Evolutionary conservation across 345 rosid genomes (phyloP), one percentile per base, ranked within the genome.

Genomic region (Aquilaria sinensis): DNA sequence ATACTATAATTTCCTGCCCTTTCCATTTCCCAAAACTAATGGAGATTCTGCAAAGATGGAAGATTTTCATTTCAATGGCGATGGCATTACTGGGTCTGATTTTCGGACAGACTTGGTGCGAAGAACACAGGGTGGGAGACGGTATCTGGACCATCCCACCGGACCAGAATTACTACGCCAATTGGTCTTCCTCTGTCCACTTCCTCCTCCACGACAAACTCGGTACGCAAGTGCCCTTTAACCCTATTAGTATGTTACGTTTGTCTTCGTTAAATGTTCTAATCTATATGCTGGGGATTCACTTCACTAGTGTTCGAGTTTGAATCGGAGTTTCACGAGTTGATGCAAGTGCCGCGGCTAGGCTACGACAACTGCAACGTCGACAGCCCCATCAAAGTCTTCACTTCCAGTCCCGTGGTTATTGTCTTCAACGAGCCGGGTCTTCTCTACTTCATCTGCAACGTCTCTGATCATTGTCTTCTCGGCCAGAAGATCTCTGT

Each of bases 381-480:
- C 0, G 11, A 48, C 54, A 66, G 51, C 57, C 78, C 85, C 48
- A 66, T 71, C 23, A 58, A 62, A 62, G 45, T 62, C 65, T 49
- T 70, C 5, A 54, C 45, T 3, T 14, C 37, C 11, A 64, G 78
- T 30, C 85, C 78, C 9, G 82, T 77, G 2, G 60, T 51, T 9
- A 51, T 78, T 12, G 4, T 45, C 11, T 53, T 73, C 53, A 51
- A 47, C 9, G 60, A 71, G 23, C 52, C 52, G 41, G 78, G 82
- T 3, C 69, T 63, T 34, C 70, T 69, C 59, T 75, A 81, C 62
- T 81, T 68, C 61, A 72, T 78, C n/a, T 81, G 80, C 73, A 81
- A 69, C 57, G 54, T 81, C 64, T 77, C 85, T 0, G 58, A 71
- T 29, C 73, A 77, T 57, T 81, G 85, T 67, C 58, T 64, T 10